phyloP scores from a whole-genome alignment of 192 early-diverging fungal genomes.

The Coemansia sp. region DNA sequence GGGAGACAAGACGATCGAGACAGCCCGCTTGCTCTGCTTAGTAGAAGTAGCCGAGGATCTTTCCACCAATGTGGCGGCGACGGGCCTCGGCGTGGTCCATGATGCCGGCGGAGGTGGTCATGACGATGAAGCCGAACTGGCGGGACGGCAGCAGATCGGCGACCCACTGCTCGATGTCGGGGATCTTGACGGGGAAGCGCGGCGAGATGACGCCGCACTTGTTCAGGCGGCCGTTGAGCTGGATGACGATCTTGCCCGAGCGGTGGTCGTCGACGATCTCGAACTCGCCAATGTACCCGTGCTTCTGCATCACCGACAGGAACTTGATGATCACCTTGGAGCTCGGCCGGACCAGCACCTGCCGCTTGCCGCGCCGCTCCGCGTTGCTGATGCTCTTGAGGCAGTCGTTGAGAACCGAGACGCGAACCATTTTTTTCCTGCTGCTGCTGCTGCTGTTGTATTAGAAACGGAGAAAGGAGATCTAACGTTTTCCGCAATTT shows the following conservation, averaged over 20 bases:
- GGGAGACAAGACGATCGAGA: too few relatives aligned
- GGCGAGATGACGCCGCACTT: slow-evolving; percentile 99
- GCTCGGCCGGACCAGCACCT: slow-evolving; percentile 94
- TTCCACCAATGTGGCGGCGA: slow-evolving; percentile 96
- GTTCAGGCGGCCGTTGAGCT: slow-evolving; percentile 98
- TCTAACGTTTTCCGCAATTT: neutral
- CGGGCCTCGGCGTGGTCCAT: slow-evolving; percentile 99
- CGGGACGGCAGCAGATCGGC: slow-evolving; percentile 96
- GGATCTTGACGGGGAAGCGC: slow-evolving; percentile 95
- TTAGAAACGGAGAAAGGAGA: neutral
- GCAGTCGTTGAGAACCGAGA: slow-evolving; percentile 96
- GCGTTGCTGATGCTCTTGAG: slow-evolving; percentile 99
- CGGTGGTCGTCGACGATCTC: slow-evolving; percentile 99
- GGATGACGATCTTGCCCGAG: slow-evolving; percentile 96
- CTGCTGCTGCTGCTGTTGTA: too few relatives aligned
- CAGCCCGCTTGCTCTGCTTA: too few relatives aligned
- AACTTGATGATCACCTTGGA: slow-evolving; percentile 99
- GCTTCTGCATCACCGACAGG: slow-evolving; percentile 98
- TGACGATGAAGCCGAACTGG: slow-evolving; percentile 95
- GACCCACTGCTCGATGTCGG: slow-evolving; percentile 96
- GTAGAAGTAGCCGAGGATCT: slow-evolving; percentile 96
- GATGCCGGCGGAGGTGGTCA: slow-evolving; percentile 95
- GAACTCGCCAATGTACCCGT: slow-evolving; percentile 99
- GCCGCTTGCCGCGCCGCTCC: slow-evolving; percentile 97
- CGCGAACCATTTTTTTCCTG: slow-evolving; percentile 96